Evolutionary conservation across 257 asterid species (phyloP), one percentile per base, ranked within the genome.

Genomic region (Eucommia ulmoides): DNA sequence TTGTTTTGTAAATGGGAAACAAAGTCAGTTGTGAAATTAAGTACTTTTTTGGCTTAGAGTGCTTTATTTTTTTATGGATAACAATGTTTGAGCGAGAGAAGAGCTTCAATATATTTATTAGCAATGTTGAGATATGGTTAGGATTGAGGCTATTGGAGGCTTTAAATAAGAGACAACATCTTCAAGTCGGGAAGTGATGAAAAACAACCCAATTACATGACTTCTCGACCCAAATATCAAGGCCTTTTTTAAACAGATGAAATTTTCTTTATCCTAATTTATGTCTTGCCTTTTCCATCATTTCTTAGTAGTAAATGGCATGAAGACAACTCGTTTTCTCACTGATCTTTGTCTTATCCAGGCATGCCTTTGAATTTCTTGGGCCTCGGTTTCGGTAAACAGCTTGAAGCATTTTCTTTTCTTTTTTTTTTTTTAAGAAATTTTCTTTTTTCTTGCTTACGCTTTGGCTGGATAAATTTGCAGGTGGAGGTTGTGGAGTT

Each of bases 401-500:
- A 0, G 44, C 3, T 35, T 35, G n/a, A 15, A 3, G 44, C 15
- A 35, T 18, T 35, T 35, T 35, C 44, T 35, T 10, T 11, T 10
- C 2, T 35, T 3, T 35, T 15, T 35, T 35, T 11, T 4, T 35
- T 9, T 35, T 1, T 35, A 18, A 3, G 1, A 18, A 35, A 18
- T 35, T 35, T 2, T 35, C 44, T 10, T 4, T 10, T 4, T 0
- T 3, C 11, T 35, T 35, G 44, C 11, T 35, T 35, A 2, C n/a
- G n/a, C 11, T 35, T 35, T n/a, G n/a, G 44, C 44, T 1, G 1
- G 23, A 8, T 54, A 45, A 21, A 61, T 54, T 23, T 76, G 58
- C 57, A 88, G 97, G 97, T 58, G 97, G 97, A 8, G 97, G 96
- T 54, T 89, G 97, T 52, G 97, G 96, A 51, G 64, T 82, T 21